phyloP scores from a whole-genome alignment of 495 filamentous ascomycete genomes.

The Xylaria venustula region DNA sequence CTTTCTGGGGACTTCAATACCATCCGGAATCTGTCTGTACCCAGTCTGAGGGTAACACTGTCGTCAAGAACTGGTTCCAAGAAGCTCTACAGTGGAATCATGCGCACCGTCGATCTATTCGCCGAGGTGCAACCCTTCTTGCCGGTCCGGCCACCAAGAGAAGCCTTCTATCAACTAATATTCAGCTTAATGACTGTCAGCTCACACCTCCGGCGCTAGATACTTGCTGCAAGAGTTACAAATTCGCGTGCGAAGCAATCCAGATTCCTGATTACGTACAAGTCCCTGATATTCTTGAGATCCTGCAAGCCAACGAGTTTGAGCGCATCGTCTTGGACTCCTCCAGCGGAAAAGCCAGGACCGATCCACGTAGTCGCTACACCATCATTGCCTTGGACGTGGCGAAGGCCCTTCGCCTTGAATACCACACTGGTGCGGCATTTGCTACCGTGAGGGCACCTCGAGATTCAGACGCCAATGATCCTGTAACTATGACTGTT shows the following conservation, averaged over 20 bases:
- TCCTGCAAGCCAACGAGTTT: conserved; percentile 32
- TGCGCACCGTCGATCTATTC: conserved; percentile 16
- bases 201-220: no score
- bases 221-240: no score
- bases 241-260: background rate
- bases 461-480: conserved; percentile 1
- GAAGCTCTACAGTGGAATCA: conserved; percentile 56
- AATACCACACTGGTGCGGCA: conserved; percentile 49
- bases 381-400: conserved; percentile 67
- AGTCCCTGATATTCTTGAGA: conserved; percentile 50
- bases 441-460: conserved; percentile 28
- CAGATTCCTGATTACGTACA: conserved; percentile 23
- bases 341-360: conserved; percentile 39
- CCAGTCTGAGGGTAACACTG: conserved; percentile 56
- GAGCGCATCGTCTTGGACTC: conserved; percentile 59
- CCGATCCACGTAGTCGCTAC: conserved; percentile 57
- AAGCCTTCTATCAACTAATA: no score
- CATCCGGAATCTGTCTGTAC: conserved; percentile 95
- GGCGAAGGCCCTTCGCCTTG: conserved; percentile 49
- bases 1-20: conserved; percentile 91
- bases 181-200: no score
- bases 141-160: no score
- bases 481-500: no score
- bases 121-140: background rate
- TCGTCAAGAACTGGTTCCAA: conserved; percentile 78